Percentiles rank a stretch among this genome's conserved stretches.
Evolutionary conservation across 176 grass and related monocot genomes (phyloP).

Genomic region (Triticum timopheevii): DNA sequence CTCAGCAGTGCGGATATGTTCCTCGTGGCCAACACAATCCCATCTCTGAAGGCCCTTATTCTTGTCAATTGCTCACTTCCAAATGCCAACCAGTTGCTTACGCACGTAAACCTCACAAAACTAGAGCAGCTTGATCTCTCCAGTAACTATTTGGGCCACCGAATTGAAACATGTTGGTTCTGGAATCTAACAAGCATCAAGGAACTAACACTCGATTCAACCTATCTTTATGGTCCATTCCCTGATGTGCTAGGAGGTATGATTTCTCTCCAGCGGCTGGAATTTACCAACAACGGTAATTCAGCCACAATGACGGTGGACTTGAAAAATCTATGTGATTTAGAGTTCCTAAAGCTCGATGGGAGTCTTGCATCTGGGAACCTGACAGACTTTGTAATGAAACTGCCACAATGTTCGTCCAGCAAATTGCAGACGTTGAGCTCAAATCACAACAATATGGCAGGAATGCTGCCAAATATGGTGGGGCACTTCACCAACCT

Average conservation of each 20-base stretch:
- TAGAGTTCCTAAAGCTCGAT: not conserved
- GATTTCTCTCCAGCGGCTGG: fast-evolving
- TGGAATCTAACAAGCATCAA: not conserved
- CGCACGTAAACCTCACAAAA: not conserved
- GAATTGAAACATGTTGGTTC: not conserved
- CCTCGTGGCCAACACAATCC: not conserved
- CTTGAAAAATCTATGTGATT: conserved; percentile 14
- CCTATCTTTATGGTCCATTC: not conserved
- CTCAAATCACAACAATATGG: not conserved
- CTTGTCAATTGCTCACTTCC: not conserved
- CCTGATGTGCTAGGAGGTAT: not conserved
- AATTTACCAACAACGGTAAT: fast-evolving
- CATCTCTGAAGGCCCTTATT: not conserved
- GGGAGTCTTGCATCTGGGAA: not conserved
- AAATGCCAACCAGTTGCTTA: not conserved
- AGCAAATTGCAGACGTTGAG: not conserved
- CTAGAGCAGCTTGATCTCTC: conserved; percentile 9
- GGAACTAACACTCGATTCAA: fast-evolving
- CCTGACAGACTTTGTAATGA: not conserved
- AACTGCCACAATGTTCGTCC: not conserved
- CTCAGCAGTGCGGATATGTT: not conserved
- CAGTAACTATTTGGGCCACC: not conserved
- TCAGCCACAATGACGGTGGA: not conserved
- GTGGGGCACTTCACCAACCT: not conserved
- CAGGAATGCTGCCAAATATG: not conserved